A percentile compares a stretch with the other conserved stretches of the same genome.
Conservation (phyloP, 2,329 filamentous ascomycete genomes). For the Botrytis sinoallii region DNA sequence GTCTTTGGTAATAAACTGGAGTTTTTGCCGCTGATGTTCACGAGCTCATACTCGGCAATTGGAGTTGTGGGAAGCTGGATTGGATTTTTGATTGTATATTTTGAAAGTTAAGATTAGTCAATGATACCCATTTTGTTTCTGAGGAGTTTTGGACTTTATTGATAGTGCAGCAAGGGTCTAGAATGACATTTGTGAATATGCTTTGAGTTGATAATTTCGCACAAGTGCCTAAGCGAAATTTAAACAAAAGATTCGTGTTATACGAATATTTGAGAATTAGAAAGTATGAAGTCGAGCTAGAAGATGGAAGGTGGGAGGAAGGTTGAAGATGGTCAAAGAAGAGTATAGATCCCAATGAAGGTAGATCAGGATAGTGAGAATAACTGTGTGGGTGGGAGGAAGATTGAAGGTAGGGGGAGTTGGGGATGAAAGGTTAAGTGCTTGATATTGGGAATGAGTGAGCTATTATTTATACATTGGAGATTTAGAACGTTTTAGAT, state of each 20-base stretch:
- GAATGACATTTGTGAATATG: not conserved
- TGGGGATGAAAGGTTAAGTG: not conserved
- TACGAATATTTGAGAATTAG: not conserved
- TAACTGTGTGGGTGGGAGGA: not conserved
- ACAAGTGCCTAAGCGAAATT: not conserved
- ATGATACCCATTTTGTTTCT: constrained; percentile 26
- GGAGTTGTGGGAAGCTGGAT: constrained; percentile 97
- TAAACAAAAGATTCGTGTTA: not conserved
- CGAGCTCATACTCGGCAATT: constrained; percentile 86
- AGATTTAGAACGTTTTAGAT: not conserved
- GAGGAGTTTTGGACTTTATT: not conserved
- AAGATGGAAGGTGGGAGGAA: not conserved
- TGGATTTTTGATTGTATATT: constrained; percentile 90
- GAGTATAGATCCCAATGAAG: not conserved
- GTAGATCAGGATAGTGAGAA: not conserved
- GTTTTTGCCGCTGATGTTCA: constrained; percentile 96
- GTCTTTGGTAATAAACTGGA: constrained; percentile 80
- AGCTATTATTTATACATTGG: not conserved
- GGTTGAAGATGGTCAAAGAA: not conserved
- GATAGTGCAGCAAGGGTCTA: too few relatives aligned
- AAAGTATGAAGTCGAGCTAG: not conserved
- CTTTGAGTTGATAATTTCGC: not conserved
- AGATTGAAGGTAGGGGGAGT: not conserved
- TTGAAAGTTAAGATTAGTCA: constrained; percentile 44
- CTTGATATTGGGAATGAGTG: not conserved